Evolutionary conservation across 108 stramenopile genomes (phyloP).

Genomic region (Skeletonema grethae): DNA sequence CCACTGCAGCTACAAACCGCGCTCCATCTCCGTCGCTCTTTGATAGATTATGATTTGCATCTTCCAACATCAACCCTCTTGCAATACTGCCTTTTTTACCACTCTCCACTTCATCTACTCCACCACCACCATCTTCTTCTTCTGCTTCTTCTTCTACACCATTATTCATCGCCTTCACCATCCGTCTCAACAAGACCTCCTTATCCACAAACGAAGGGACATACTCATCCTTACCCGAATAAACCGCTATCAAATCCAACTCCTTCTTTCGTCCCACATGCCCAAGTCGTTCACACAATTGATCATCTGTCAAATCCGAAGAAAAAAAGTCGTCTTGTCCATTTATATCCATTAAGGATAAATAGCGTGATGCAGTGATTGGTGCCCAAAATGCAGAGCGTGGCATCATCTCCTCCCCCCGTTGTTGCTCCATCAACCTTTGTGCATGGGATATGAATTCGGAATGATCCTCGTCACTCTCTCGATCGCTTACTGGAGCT

Average conservation of each 20-base stretch:
- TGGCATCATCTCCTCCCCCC: conserved; percentile 91
- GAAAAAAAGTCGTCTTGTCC: conserved; percentile 95
- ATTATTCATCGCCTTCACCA: conserved; percentile 80
- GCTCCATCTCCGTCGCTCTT: conserved; percentile 52
- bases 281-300: conserved; percentile 63
- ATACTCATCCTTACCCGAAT: conserved; percentile 89
- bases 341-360: conserved; percentile 72
- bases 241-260: conserved; percentile 69
- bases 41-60: conserved; percentile 82
- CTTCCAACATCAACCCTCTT: conserved; percentile 51
- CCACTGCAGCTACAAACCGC: conserved; percentile 66
- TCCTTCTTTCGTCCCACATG: conserved; percentile 54
- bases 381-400: conserved; percentile 88
- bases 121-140: conserved; percentile 6
- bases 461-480: conserved; percentile 49
- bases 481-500: conserved; percentile 94
- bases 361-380: conserved; percentile 88
- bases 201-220: conserved; percentile 70
- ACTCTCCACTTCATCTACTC: not conserved
- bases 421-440: conserved; percentile 33
- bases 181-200: conserved; percentile 53
- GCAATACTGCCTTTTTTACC: conserved; percentile 37
- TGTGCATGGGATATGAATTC: conserved; percentile 58
- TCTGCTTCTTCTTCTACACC: conserved; percentile 6
- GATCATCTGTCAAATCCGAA: conserved; percentile 83